Evolutionary conservation across 129 eudicot genomes (phyloP).

Genomic region (Tanacetum coccineum): DNA sequence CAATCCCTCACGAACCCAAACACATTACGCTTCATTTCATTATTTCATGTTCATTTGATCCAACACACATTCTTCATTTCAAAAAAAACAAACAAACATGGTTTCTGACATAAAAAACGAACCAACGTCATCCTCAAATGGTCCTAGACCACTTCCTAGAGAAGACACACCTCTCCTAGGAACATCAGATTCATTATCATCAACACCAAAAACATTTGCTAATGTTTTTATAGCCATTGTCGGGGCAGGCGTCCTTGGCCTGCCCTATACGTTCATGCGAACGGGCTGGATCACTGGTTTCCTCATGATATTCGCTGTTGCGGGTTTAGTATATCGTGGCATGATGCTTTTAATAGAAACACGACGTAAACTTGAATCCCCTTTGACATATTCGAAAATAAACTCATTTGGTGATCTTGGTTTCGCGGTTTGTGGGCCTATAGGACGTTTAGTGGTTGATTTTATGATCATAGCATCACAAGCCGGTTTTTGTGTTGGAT

Average conservation of each 20-base stretch:
- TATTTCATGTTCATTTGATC: not conserved
- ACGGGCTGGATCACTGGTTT: slow-evolving; percentile 75
- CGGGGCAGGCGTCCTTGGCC: slow-evolving; percentile 85
- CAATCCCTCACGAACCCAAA: slow-evolving; percentile 3
- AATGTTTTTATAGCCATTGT: slow-evolving; percentile 77
- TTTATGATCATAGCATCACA: slow-evolving; percentile 50
- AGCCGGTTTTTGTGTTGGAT: slow-evolving; percentile 61
- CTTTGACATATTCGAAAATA: slow-evolving; percentile 34
- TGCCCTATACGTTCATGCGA: slow-evolving; percentile 74
- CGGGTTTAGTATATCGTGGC: slow-evolving; percentile 56
- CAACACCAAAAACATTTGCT: slow-evolving; percentile 77
- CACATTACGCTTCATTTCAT: not conserved
- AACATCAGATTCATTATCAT: slow-evolving; percentile 35
- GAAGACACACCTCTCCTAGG: slow-evolving; percentile 54
- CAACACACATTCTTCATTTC: not conserved
- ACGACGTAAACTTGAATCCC: slow-evolving; percentile 44
- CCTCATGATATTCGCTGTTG: slow-evolving; percentile 38
- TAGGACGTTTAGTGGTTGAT: slow-evolving; percentile 49
- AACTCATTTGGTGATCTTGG: slow-evolving; percentile 60
- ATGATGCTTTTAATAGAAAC: slow-evolving; percentile 57
- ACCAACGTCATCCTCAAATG: slow-evolving; percentile 23
- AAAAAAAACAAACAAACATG: not conserved
- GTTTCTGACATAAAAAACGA: slow-evolving; percentile 19
- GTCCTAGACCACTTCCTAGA: slow-evolving; percentile 18
- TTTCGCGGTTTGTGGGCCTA: slow-evolving; percentile 53